phyloP scores from a whole-genome alignment of 2,329 filamentous ascomycete genomes.

The Colletotrichum cordylinicola region DNA sequence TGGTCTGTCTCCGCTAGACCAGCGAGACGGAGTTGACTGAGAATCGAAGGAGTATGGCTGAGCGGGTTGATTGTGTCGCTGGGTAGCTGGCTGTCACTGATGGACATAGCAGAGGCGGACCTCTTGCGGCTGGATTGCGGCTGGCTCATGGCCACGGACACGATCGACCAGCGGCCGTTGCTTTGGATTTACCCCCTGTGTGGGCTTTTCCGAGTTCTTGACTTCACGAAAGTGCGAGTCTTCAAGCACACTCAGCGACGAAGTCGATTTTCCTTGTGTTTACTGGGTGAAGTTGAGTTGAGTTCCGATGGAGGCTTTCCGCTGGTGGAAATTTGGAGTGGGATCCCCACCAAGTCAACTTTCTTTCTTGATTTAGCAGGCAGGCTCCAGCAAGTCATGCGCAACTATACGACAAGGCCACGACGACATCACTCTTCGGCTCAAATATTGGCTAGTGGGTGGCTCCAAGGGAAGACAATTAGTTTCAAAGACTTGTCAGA shows the following conservation, averaged over 20 bases:
- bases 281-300: not conserved
- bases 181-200: not conserved
- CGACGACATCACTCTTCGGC: not conserved
- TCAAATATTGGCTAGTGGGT: not conserved
- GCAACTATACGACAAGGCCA: not conserved
- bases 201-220: not conserved
- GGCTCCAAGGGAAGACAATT: not conserved
- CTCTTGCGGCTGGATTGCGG: conserved; percentile 34
- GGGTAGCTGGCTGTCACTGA: conserved; percentile 26
- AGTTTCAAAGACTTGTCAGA: not conserved
- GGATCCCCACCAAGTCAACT: not conserved
- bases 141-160: not conserved
- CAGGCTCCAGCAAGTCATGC: not conserved
- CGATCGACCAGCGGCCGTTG: not conserved
- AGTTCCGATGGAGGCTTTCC: not conserved
- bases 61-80: conserved; percentile 55
- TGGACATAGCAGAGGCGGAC: conserved; percentile 25
- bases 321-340: not conserved
- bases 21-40: conserved; percentile 59
- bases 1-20: conserved; percentile 55
- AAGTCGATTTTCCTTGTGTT: not conserved
- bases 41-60: conserved; percentile 57
- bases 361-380: not conserved
- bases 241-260: not conserved
- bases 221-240: not conserved